Base-by-base conservation (phyloP, 305 asterid genomes). In the Fraxinus velutina region DNA sequence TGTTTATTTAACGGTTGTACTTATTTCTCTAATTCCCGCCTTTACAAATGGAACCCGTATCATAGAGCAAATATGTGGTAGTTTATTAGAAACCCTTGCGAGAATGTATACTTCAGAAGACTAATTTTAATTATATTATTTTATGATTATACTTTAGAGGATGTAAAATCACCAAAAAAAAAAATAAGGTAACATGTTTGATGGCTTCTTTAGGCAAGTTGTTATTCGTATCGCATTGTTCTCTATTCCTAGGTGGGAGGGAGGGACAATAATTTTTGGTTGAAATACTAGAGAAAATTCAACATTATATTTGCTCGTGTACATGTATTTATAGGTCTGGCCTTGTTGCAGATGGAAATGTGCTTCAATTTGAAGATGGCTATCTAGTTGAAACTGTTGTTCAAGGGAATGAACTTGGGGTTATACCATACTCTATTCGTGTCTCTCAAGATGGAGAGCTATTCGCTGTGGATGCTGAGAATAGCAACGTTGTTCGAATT, bases 301-400 rank as follows among this genome's bases (percentile, higher is more conserved):
- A 52, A 72, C 4, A 33, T 42, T 78, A 39, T 9, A 57, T 78
- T 24, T 70, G 47, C 17, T 2, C 57, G 42, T 81, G 29, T 75
- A 60, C 80, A 44, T 60, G 34, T 22, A 21, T 79, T 22, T 44
- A 33, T 76, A 22, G 33, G 29, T 42, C 81, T 82, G 84, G 72
- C 32, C 81, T 83, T 80, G 66, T 24, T 87, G 86, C 90, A 95
- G 99, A 92, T 50, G 97, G 89, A 79, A 89, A 87, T 87, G 91
- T 92, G 79, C 86, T 96, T 82, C 97, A 92, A 79, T 93, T 96
- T 37, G 99, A 96, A 81, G 95, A 93, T 39, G 98, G 98, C 5
- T 96, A 96, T 88, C 88, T 96, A 60, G 99, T 96, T 34, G 99
- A 96, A 85, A 96, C 98, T 77, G 95, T 94, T 83, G 97, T 92